These are phyloP conservation scores for Hylodesmum podocarpum DNA, from an alignment of 306 rosid genomes.

Conservation along the genomic window DNA sequence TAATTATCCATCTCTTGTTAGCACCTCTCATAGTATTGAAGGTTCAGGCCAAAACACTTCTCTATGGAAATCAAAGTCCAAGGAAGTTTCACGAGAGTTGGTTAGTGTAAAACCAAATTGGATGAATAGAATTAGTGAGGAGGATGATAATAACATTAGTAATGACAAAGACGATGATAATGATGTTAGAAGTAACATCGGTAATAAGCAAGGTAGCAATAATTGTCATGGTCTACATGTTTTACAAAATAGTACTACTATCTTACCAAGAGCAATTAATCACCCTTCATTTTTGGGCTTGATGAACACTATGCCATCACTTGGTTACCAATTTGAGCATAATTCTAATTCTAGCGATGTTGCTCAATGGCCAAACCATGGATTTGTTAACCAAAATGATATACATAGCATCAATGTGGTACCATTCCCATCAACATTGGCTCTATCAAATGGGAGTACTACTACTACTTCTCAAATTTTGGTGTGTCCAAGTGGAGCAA, in stretches of 20 bases:
- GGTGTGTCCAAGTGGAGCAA: constrained; percentile 41
- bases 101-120: constrained; percentile 26
- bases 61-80: constrained; percentile 44
- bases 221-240: constrained; percentile 19
- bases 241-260: constrained; percentile 31
- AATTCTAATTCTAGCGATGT: constrained; percentile 16
- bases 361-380: constrained; percentile 31
- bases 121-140: constrained; percentile 27
- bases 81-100: constrained; percentile 39
- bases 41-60: constrained; percentile 10
- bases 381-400: constrained; percentile 48
- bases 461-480: constrained; percentile 41
- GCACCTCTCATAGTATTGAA: constrained; percentile 31
- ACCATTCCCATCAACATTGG: constrained; percentile 57
- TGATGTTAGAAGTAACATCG: no score
- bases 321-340: constrained; percentile 43
- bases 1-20: constrained; percentile 37
- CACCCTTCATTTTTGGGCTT: constrained; percentile 47
- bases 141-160: constrained; percentile 13
- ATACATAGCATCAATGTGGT: constrained; percentile 44
- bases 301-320: constrained; percentile 39
- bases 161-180: not conserved
- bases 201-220: constrained; percentile 2
- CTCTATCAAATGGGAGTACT: constrained; percentile 49
- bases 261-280: constrained; percentile 33